phyloP scores from a whole-genome alignment of 2,329 filamentous ascomycete species.

The Pseudomassariella vexata region DNA sequence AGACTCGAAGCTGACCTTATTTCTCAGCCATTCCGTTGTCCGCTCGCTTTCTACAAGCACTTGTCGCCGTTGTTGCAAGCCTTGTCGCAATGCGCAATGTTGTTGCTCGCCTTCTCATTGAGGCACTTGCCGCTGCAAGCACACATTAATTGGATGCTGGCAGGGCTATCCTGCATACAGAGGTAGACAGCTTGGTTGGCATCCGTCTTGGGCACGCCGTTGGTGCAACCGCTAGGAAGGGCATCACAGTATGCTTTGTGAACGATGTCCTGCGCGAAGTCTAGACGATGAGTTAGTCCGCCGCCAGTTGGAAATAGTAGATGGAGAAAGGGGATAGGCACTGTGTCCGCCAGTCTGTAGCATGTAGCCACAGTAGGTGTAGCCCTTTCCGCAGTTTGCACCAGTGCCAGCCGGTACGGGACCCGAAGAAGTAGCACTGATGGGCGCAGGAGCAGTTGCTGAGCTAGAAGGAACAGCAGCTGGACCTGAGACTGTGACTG shows the following conservation, averaged over 20 bases:
- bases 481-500: too few species aligned
- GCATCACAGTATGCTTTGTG: constrained; percentile 23
- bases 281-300: constrained; percentile 13
- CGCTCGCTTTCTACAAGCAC: too few species aligned
- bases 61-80: constrained; percentile 18
- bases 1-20: too few species aligned
- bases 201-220: constrained; percentile 19
- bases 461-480: constrained; percentile 2
- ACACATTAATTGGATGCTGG: constrained; percentile 21
- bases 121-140: constrained; percentile 22
- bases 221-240: constrained; percentile 18
- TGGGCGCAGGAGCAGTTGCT: not conserved
- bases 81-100: constrained; percentile 24
- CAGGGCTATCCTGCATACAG: constrained; percentile 24
- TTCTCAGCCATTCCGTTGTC: too few species aligned
- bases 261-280: constrained; percentile 18
- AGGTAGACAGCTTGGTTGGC: constrained; percentile 22
- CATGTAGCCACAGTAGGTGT: constrained; percentile 26
- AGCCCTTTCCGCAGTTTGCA: constrained; percentile 24
- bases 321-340: constrained; percentile 6
- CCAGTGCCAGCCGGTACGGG: constrained; percentile 7
- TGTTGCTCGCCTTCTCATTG: constrained; percentile 21
- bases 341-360: constrained; percentile 19
- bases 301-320: not conserved
- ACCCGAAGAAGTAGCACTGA: constrained; percentile 4